Evolutionary conservation across 306 rosid genomes (phyloP), one percentile per base, ranked within the genome.

Genomic region (Cyclanthera cordifolia): DNA sequence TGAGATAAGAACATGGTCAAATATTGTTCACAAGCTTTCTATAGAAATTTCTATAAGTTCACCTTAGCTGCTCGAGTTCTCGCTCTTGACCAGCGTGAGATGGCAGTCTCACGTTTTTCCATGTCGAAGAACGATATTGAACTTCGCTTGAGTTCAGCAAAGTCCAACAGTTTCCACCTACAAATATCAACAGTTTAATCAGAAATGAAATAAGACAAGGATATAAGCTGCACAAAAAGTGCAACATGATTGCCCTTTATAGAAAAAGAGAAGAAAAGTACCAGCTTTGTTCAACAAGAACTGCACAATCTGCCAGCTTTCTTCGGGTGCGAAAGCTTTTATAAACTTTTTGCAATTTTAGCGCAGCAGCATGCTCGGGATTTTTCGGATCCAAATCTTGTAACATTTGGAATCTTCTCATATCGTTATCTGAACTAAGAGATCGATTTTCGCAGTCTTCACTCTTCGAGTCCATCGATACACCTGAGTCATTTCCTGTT

Each of bases 241-340:
- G 67, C 48, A 69, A 53, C 77, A 61, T 41, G 83, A 77, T 6
- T 14, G 34, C 10, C 6, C 24, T 6, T 41, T 70, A 1, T 27
- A 45, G 24, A 54, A 3, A 14, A 28, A 15, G 47, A 16, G 27
- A 34, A 19, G 61, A 80, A 34, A 28, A 61, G 8, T 80, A 94
- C 99, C 99, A 94, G 95, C 99, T 90, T 71, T 94, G 97, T 77
- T 94, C 99, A 67, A 94, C 92, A 25, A 94, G 95, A 74, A 94
- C 95, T 19, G 99, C 99, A 77, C 99, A 94, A 81, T 94, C 99
- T 64, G 99, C 99, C 13, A 94, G 79, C 86, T 90, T 94, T 77
- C 99, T 76, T 76, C 99, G 85, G 0, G 97, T 94, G 2, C 99
- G 91, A 54, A 94, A 94, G 81, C 99, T 94, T 88, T 94, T 94